Base-by-base conservation (phyloP, 2,329 filamentous ascomycete species). In the Pseudogymnoascus sp. region DNA sequence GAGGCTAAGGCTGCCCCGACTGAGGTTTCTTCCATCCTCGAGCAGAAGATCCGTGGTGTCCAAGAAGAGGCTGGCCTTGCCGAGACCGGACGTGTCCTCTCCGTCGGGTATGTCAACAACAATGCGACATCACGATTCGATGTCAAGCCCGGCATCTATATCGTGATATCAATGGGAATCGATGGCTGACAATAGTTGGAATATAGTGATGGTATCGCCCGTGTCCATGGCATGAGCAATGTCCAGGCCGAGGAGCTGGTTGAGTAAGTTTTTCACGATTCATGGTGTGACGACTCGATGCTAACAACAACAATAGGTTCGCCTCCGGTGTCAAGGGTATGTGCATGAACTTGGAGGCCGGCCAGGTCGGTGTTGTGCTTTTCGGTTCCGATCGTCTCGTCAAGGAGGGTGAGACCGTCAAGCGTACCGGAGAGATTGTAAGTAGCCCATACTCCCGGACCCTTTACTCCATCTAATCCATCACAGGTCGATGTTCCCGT, bases 281-380 rank as follows among this genome's bases (percentile, higher is more conserved):
- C 53, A 31, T 65, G 31, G 63, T 65, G 59, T 61, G 65, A 64
- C 65, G 64, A 70, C 69, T 72, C 59, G 38, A 40, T 60, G 70
- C 74, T 67, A 65, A 64, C 64, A 67, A 14, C 66, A 65, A 66
- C 67, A 65, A 23, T 8, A 97, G 93, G 86, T 99, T 99, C 85
- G 91, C 95, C 76, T 99, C 95, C 71, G 95, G 95, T 81, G 95
- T 97, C 82, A 97, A 97, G 89, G 95, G 95, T 81, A 99, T 99
- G 95, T 97, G 93, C 91, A 97, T 99, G 93, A 99, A 99, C 90
- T 89, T 99, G 82, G 95, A 99, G 85, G 95, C 95, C 81, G 95
- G 95, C 80, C 95, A 97, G 83, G 95, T 99, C 84, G 95, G 95
- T 96, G 93, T 99, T 76, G 95, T 99, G 87, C 87, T 99, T 77